Evolutionary conservation across 805 yeast species (phyloP), one percentile per base, ranked within the genome.

Genomic region (Pichia gijzeniarum): DNA sequence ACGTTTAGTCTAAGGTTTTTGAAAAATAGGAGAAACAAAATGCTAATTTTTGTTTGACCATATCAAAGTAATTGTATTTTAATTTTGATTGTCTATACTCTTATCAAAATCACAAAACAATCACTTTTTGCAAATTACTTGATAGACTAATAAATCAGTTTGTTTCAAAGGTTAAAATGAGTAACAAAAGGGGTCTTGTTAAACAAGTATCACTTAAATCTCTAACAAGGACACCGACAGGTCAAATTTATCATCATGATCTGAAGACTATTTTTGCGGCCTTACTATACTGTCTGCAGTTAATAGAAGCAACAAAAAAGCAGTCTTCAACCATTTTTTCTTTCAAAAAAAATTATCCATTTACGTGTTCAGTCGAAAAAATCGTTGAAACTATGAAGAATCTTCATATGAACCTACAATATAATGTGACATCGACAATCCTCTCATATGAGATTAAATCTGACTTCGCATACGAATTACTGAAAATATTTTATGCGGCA

Each of bases 201-300:
- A 46, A 38, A 18, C 45, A 47, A 7, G 33, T 48, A 10, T 40
- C 50, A 9, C 31, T 51, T 9, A 42, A 38, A 27, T 40, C 49
- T 9, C 37, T 49, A 18, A 44, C 54, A 2, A 68, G 74, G 48
- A 73, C 83, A 0, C 75, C 81, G 0, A 63, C 61, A 22, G 85
- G 84, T 0, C 63, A 69, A 20, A 68, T 81, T 22, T 74, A 69
- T 54, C 65, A 75, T 3, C 71, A 72, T 37, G 89, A 85, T 53
- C 53, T 85, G 37, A 77, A 77, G 50, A 77, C 76, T 30, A 73
- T 85, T 0, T 87, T 64, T 57, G 71, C 86, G 1, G 63, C 79
- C 27, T 50, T 75, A 52, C 41, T 77, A 0, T 63, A 65, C 35
- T 61, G 67, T 30, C 64, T 83, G 27, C 57, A 71, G 7, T 56